These are phyloP conservation scores for Carex cristatella DNA, from an alignment of 176 grass and related monocot genomes.

Conservation along the genomic window DNA sequence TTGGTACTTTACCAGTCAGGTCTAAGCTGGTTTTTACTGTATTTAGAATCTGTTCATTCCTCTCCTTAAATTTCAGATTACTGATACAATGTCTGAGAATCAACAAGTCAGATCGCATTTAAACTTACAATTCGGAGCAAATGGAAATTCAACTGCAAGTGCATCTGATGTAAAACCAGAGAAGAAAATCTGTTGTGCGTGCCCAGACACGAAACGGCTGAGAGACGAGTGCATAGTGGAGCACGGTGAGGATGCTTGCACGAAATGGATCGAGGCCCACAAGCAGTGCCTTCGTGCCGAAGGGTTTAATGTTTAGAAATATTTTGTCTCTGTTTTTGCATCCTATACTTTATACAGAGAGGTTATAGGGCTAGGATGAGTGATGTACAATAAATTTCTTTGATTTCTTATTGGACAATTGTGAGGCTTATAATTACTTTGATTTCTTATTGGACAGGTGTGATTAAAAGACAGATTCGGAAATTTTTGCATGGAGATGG, in stretches of 20 bases:
- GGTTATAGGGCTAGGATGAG: background rate
- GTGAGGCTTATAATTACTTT: no score
- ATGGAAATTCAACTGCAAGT: background rate
- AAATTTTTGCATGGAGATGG: no score
- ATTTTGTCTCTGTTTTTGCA: slow-evolving; percentile 22
- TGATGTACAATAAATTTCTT: slow-evolving; percentile 10
- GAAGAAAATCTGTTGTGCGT: slow-evolving; percentile 88
- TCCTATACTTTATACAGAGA: background rate
- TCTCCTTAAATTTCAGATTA: background rate
- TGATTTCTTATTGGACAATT: no score
- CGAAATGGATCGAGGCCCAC: slow-evolving; percentile 81
- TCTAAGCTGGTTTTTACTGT: background rate
- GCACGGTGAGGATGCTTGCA: slow-evolving; percentile 61
- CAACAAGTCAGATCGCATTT: slow-evolving; percentile 35
- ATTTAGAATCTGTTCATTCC: background rate
- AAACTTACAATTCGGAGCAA: slow-evolving; percentile 52
- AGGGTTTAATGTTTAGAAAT: slow-evolving; percentile 66
- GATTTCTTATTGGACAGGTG: no score
- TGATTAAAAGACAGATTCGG: no score
- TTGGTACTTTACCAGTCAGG: background rate
- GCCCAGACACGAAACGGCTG: slow-evolving; percentile 84
- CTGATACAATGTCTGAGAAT: background rate
- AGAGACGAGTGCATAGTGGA: slow-evolving; percentile 79
- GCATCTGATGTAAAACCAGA: slow-evolving; percentile 46
- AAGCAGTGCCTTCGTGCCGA: slow-evolving; percentile 59